A percentile compares a stretch with the other conserved stretches of the same genome.
phyloP scores from a whole-genome alignment of 2,329 filamentous ascomycete species.

The Xylaria sp. region DNA sequence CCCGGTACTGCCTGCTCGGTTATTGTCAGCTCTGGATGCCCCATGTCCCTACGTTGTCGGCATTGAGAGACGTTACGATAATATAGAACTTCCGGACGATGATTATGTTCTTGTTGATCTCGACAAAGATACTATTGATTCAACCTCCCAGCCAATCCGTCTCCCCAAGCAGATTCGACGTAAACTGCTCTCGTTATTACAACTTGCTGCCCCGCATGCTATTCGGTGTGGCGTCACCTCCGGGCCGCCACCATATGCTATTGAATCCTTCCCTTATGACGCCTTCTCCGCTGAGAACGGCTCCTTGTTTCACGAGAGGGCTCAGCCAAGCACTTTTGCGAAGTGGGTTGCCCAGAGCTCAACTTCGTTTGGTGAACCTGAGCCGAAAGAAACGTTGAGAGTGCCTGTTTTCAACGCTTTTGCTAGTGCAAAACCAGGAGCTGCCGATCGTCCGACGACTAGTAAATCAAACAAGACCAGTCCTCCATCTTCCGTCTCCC shows the following conservation, averaged over 20 bases:
- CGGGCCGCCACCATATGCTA: conserved; percentile 91
- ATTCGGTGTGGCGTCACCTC: conserved; percentile 84
- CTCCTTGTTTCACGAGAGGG: conserved; percentile 78
- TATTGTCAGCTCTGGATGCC: conserved; percentile 91
- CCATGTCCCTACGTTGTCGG: conserved; percentile 98
- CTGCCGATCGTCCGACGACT: conserved; percentile 80
- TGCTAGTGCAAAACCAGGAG: conserved; percentile 76
- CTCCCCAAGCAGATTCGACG: conserved; percentile 89
- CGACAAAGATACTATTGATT: conserved; percentile 89
- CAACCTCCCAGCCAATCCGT: conserved; percentile 78
- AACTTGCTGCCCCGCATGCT: conserved; percentile 90
- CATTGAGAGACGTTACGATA: conserved; percentile 90
- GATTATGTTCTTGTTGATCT: conserved; percentile 96
- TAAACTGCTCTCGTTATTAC: conserved; percentile 88
- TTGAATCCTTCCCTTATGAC: conserved; percentile 92
- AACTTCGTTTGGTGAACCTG: conserved; percentile 80
- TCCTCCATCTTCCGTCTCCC: conserved; percentile 75
- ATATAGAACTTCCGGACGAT: conserved; percentile 87
- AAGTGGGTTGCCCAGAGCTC: conserved; percentile 93
- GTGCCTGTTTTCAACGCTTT: conserved; percentile 92
- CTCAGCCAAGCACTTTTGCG: conserved; percentile 76
- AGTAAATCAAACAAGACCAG: conserved; percentile 71
- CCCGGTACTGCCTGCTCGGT: conserved; percentile 84
- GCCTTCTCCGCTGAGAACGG: conserved; percentile 88
- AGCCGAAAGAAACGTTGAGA: conserved; percentile 60